Evolutionary conservation across 139 green algal genomes (phyloP), one percentile per base, ranked within the genome.

Genomic region (Coccomyxa sp.): DNA sequence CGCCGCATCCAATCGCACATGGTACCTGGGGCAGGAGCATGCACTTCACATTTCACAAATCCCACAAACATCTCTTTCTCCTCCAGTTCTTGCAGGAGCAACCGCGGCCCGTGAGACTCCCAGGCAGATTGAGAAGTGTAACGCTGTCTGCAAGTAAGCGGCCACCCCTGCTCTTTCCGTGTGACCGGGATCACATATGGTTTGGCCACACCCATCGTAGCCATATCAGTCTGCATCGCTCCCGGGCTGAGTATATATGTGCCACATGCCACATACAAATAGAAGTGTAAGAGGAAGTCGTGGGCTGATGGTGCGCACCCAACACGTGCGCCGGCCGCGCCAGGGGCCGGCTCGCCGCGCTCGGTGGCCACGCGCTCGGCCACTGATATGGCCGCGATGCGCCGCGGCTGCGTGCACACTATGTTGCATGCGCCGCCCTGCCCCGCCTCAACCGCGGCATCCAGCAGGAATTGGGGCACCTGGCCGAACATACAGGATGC

Each of bases 341-440:
- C 92, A 0, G 92, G 91, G 13, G 81, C 71, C 1, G 86, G 76
- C 81, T 97, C 93, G 0, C 92, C 93, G 0, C 93, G 85, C 86
- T 98, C 95, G 18, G 76, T 85, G 13, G 96, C 93, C 76, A 98
- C 96, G 10, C 95, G 87, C 82, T 98, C 92, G 0, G 96, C 94
- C 76, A 98, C 93, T 14, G 82, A 91, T 58, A 97, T 94, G 45
- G 95, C 95, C 18, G 96, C 96, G 75, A 99, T 98, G 67, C 96
- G 88, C 32, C 96, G 91, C 0, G 96, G 96, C 89, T 98, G 95
- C 0, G 96, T 99, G 87, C 94, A 97, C 10, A 98, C 85, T 13
- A 98, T 87, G 82, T 82, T 91, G 87, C 82, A 90, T 32, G 77
- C 76, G 0, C 18, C 83, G n/a, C 92, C 93, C 0, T 31, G 0